Base-by-base conservation (phyloP, 2,329 filamentous ascomycete species). In the Neoarthrinium moseri region DNA sequence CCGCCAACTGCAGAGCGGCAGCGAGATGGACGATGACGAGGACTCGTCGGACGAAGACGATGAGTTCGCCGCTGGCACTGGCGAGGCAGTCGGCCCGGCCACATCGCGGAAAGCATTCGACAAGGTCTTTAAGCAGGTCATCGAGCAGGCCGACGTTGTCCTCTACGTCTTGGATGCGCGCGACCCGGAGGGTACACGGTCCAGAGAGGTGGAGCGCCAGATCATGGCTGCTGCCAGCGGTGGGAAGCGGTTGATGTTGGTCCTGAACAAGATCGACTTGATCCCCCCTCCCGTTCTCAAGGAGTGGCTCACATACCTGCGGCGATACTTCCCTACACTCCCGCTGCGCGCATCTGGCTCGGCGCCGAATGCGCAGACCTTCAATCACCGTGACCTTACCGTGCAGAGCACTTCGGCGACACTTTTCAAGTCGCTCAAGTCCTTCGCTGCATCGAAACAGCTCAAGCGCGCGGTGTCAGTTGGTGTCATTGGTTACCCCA, bases 251-350 rank as follows among this genome's bases (percentile, higher is more conserved):
- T 77, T 96, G 48, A 95, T 96, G 49, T 82, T 96, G 48, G 82
- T 96, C 47, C 76, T 96, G 56, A 96, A 96, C 84, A 96, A 96
- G 80, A 91, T 95, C 64, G 91, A 96, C 65, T 79, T 96, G 46
- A 80, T 96, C 36, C 91, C 91, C 3, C 83, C 89, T 18, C 77
- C 84, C 37, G 87, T 92, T 11, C 81, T 96, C 35, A 89, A 89
- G 64, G 83, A 79, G 59, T 96, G 91, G 91, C 82, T 96, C 54
- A 69, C 80, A 48, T 84, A 96, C 67, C 80, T 96, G 52, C 86
- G 90, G 51, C 83, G 89, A 55, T 95, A 87, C 66, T 96, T 96
- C 76, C 91, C 91, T 23, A 95, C 91, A 6, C 77, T 96, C 27
- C 91, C 91, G 18, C 83, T 96, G 43, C 88, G 90, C 61, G 91